phyloP scores from a whole-genome alignment of 2,329 filamentous ascomycete genomes.

The Neocatenulostroma microsporum region DNA sequence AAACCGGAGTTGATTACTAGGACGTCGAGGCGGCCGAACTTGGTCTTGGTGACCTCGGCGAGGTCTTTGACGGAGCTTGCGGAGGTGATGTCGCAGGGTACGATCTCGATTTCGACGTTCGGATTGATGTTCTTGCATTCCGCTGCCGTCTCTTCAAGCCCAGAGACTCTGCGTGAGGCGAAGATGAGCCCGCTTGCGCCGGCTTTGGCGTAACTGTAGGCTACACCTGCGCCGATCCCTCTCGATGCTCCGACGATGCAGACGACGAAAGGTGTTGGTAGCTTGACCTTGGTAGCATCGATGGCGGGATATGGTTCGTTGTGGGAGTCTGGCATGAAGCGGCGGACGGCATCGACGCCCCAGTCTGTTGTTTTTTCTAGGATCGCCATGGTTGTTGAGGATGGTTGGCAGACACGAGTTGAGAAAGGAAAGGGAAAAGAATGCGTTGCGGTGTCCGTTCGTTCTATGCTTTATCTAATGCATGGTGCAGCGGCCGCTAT shows the following conservation, averaged over 20 bases:
- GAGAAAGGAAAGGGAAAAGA: no score
- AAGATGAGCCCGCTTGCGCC: constrained; percentile 29
- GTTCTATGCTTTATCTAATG: no score
- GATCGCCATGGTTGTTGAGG: no score
- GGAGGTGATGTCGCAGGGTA: constrained; percentile 21
- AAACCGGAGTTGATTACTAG: constrained; percentile 21
- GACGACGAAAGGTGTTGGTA: constrained; percentile 26
- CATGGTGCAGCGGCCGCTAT: no score
- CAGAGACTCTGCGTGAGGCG: constrained; percentile 24
- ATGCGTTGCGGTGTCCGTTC: no score
- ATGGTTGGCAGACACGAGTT: no score
- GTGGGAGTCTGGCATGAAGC: no score
- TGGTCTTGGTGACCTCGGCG: constrained; percentile 9
- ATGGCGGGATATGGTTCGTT: constrained; percentile 28
- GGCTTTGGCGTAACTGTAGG: constrained; percentile 29
- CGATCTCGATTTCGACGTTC: constrained; percentile 20
- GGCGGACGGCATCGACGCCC: no score
- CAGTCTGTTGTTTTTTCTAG: no score
- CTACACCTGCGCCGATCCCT: constrained; percentile 31
- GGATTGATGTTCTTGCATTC: constrained; percentile 21
- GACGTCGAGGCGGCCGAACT: constrained; percentile 20
- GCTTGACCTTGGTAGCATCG: constrained; percentile 10
- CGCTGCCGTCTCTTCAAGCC: constrained; percentile 24
- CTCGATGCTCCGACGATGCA: constrained; percentile 32
- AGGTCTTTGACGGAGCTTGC: constrained; percentile 14